Evolutionary conservation across 148 eudicot genomes (phyloP), one percentile per base, ranked within the genome.

Genomic region (Tetragonia tetragonoides): DNA sequence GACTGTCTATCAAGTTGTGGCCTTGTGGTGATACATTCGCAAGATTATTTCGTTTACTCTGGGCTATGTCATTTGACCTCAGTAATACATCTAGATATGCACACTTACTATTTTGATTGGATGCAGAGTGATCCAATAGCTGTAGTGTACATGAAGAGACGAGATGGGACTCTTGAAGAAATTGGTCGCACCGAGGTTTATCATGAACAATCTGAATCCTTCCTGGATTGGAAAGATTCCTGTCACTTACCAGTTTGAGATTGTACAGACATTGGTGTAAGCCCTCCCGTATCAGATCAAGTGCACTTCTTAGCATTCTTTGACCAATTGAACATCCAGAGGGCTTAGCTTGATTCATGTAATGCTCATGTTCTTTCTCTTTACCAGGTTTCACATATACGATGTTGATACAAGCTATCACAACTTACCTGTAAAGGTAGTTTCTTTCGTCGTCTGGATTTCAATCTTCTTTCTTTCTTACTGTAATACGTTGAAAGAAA

Each of bases 81-180:
- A 57, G 61, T 57, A 57, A 16, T 16, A 12, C 61, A 57, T 57
- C 53, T 49, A 12, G 8, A 49, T 49, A 49, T 49, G 34, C 44
- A 6, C 10, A 70, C 70, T 70, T 76, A 16, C 73, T 34, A 7
- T 75, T 73, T 65, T 73, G 2, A 24, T 47, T 72, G 15, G 39
- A 83, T 84, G 75, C 87, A 95, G 99, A 95, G 99, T 81, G 99
- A 95, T 82, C 97, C 99, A n/a, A 93, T 95, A 87, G 93, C 90
- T 72, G 97, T 95, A 24, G 89, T 90, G 42, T 95, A 86, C 87
- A 66, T 80, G 57, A 95, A 89, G 83, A 93, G 79, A 84, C 83
- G 77, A 65, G 88, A 89, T 80, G 98, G 97, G 39, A 81, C 49
- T 57, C 91, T 93, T 39, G 90, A 89, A 73, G 98, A 95, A 86